These are phyloP conservation scores for Phytophthora aleatoria DNA, from an alignment of 352 stramenopile genomes.

Conservation along the genomic window DNA sequence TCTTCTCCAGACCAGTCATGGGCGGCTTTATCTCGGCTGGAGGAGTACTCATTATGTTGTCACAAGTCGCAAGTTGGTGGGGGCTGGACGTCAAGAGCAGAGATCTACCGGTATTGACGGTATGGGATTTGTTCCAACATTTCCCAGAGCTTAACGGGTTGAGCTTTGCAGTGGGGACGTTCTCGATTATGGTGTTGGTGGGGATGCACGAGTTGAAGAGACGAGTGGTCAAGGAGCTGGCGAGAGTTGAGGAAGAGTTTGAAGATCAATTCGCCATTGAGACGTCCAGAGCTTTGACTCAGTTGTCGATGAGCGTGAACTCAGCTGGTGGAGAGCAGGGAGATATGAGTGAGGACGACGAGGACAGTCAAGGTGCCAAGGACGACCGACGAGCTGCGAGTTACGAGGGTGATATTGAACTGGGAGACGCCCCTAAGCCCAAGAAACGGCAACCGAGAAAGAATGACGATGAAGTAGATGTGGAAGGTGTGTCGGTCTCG, in stretches of 20 bases:
- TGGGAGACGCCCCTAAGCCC: constrained; percentile 15
- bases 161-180: constrained; percentile 52
- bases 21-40: constrained; percentile 71
- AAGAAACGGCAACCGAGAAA: constrained; percentile 31
- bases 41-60: constrained; percentile 71
- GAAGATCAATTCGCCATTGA: constrained; percentile 54
- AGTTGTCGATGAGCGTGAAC: constrained; percentile 33
- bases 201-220: constrained; percentile 44
- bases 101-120: constrained; percentile 59
- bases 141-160: constrained; percentile 55
- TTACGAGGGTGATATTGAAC: constrained; percentile 20
- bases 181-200: constrained; percentile 59
- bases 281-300: constrained; percentile 40
- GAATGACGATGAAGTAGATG: constrained; percentile 10
- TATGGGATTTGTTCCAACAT: constrained; percentile 54
- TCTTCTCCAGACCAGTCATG: constrained; percentile 80
- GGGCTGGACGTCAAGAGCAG: constrained; percentile 52
- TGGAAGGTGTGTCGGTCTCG: constrained; percentile 29
- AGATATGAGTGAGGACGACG: constrained; percentile 28
- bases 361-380: constrained; percentile 29
- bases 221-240: constrained; percentile 46
- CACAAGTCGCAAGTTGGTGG: constrained; percentile 65
- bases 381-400: constrained; percentile 16
- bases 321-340: constrained; percentile 22
- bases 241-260: constrained; percentile 38